These are phyloP conservation scores for Lathyrus sativus DNA, from an alignment of 306 rosid species.

Conservation along the genomic window DNA sequence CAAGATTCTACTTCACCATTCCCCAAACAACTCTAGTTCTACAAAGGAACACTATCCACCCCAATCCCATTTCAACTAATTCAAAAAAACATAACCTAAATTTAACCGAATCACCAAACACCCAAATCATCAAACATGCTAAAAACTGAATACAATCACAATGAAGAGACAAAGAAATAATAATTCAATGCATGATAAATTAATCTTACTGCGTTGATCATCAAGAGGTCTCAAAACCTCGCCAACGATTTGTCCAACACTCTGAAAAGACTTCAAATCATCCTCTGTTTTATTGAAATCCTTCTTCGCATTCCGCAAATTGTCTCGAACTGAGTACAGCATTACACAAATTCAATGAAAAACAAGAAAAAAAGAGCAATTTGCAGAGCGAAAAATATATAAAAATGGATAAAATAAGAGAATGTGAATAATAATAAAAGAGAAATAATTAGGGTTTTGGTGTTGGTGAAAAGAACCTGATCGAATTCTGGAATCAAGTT, in stretches of 20 bases:
- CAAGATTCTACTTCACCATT: too few relatives aligned
- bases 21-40: too few relatives aligned
- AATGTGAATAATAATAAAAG: background rate
- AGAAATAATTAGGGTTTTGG: slow-evolving; percentile 17
- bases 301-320: slow-evolving; percentile 56
- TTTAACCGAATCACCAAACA: too few relatives aligned
- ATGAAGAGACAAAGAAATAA: too few relatives aligned
- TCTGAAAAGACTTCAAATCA: slow-evolving; percentile 75
- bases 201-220: slow-evolving; percentile 60
- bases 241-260: slow-evolving; percentile 78
- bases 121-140: background rate
- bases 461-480: background rate
- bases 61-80: background rate
- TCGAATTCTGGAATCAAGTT: background rate
- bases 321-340: slow-evolving; percentile 55
- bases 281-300: slow-evolving; percentile 75
- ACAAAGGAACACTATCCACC: background rate
- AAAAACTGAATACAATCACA: background rate
- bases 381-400: background rate
- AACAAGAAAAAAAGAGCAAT: background rate
- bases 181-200: too few relatives aligned
- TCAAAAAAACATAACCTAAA: slow-evolving; percentile 4
- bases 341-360: background rate
- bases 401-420: too few relatives aligned
- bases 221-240: slow-evolving; percentile 80